Conservation (phyloP, 306 rosid genomes). For the Cicer cuneatum region DNA sequence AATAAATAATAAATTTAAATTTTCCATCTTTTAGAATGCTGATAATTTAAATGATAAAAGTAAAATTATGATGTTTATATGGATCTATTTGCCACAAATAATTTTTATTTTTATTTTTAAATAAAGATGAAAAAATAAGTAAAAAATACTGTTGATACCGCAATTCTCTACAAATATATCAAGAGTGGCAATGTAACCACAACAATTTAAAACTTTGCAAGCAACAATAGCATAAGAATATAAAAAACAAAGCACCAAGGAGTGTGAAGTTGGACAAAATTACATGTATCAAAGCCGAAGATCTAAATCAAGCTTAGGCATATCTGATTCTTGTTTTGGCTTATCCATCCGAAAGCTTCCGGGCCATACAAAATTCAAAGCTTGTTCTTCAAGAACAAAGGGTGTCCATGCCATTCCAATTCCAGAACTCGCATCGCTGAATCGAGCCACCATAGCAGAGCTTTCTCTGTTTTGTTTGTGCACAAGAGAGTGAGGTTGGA, state of each 20-base stretch:
- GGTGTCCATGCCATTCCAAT: constrained; percentile 56
- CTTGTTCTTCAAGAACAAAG: constrained; percentile 57
- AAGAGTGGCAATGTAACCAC: neutral
- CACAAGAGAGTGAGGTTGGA: constrained; percentile 62
- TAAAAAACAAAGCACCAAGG: constrained; percentile 1
- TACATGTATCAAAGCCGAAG: constrained; percentile 57
- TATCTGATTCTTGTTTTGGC: constrained; percentile 51
- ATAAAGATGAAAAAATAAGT: no score
- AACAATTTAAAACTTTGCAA: neutral
- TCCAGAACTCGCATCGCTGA: constrained; percentile 41
- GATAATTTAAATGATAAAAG: no score
- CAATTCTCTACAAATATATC: no score
- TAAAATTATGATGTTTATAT: no score
- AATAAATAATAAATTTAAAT: no score
- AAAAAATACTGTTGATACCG: no score
- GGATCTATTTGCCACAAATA: no score
- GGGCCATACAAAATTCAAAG: constrained; percentile 60
- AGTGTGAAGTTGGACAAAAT: neutral
- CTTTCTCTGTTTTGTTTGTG: constrained; percentile 57
- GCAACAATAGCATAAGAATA: constrained; percentile 7
- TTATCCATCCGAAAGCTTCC: constrained; percentile 64
- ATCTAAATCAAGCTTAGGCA: constrained; percentile 63
- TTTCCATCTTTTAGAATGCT: no score
- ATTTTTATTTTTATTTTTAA: no score
- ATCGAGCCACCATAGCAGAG: constrained; percentile 49